Evolutionary conservation across 164 flowering plant species (phyloP), one percentile per base, ranked within the genome.

Genomic region (Annona cherimola): DNA sequence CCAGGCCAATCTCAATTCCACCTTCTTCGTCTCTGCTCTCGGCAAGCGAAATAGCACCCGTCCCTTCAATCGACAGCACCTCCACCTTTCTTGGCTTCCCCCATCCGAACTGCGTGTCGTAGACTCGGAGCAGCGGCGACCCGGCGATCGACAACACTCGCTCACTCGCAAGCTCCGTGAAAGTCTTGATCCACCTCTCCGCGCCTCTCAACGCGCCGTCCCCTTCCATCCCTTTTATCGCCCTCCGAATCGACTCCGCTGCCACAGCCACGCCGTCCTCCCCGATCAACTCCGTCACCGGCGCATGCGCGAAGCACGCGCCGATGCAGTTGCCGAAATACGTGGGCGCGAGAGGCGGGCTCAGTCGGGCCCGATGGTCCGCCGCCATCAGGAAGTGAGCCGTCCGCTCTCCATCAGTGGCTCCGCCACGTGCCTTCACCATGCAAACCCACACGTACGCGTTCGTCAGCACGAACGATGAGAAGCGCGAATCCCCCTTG

Each of bases 251-350:
- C 3, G 69, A 71, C 65, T 74, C 71, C 0, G 78, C 82, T 0
- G 84, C 88, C 0, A 26, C 19, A 0, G 69, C 16, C 2, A 85
- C 35, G 6, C 89, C 88, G 42, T 81, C 71, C 12, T 79, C 71
- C 11, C 79, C 80, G 4, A 12, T 16, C 0, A 86, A 16, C 2
- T 77, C 78, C 1, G 45, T 16, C 45, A 45, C 78, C 46, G 43
- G 61, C 2, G 50, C 61, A 4, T 61, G 2, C 0, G 74, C 74
- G 4, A 70, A 39, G 14, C 75, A 68, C 3, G 11, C 7, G 0
- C 67, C 74, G 0, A 87, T 1, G 70, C 90, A 88, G 64, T 88
- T 90, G 0, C 91, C 95, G 19, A 88, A 83, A 54, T 86, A 90
- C 0, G 76, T 59, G 1, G n/a, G 50, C 0, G 92, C 87, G 0